Base-by-base conservation (phyloP, 306 rosid species). In the Lathyrus oleraceus region DNA sequence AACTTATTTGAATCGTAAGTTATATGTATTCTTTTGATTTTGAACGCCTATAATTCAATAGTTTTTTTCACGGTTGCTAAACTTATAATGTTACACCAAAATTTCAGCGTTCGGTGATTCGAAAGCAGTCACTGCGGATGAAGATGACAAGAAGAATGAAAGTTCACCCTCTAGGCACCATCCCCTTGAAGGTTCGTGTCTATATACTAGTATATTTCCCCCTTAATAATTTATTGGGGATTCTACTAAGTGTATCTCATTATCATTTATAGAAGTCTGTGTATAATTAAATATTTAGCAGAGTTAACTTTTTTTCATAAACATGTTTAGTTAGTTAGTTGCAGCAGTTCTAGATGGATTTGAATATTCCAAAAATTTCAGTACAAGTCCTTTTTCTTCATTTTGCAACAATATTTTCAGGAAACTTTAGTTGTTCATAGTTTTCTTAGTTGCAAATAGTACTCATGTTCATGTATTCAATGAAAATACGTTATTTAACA, bases 1-100 rank as follows among this genome's bases (percentile, higher is more conserved):
- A 79, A 77, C 89, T 13, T 87, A 48, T 67, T 19, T 91, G 67
- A 87, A 79, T 48, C 89, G 96, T 91, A 79, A 82, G 85, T 79
- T 51, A 60, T 43, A 35, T 7, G 10, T 35, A 54, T 23, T 47
- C 23, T 16, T 72, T 74, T 53, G 40, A 62, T 68, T 77, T 57
- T 72, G 11, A 17, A 64, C 21, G 8, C 40, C 39, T 3, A 1
- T 47, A 13, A 72, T 10, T 65, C 12, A 67, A 59, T 57, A 23
- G 49, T 45, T 2, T 43, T 2, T 43, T 68, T 30, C 23, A 16
- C 2, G 12, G 7, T 38, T 35, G 32, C 21, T 48, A 6, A 75
- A 25, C 30, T 52, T 35, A 35, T 15, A 9, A 21, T 45, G 32
- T 23, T 30, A 35, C 54, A 63, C 71, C 45, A 16, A 52, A 70